These are phyloP conservation scores for Saccharomyces jurei DNA, from an alignment of 805 yeast genomes.

Conservation along the genomic window DNA sequence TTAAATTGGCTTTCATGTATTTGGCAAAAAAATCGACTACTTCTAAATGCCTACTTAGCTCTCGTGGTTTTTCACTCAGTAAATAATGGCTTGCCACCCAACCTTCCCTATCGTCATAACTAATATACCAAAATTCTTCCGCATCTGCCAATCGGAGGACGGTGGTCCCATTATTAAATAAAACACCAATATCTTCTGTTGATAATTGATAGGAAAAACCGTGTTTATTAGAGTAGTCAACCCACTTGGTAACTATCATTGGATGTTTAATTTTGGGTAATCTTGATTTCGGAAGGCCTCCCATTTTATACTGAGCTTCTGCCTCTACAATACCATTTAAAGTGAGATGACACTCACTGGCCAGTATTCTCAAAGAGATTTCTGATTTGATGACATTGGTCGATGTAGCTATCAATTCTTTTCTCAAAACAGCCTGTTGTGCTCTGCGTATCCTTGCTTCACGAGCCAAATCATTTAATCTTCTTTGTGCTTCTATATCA, in stretches of 20 bases:
- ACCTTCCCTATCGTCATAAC: constrained; percentile 41
- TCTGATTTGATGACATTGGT: constrained; percentile 33
- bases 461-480: constrained; percentile 29
- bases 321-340: constrained; percentile 39
- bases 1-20: constrained; percentile 86
- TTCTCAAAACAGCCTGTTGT: constrained; percentile 26
- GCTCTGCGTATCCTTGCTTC: constrained; percentile 31
- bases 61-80: constrained; percentile 37
- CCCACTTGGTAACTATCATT: constrained; percentile 79
- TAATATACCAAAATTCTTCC: constrained; percentile 57
- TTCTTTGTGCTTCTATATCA: constrained; percentile 30
- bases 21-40: constrained; percentile 81
- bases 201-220: constrained; percentile 92
- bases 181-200: constrained; percentile 82
- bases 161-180: constrained; percentile 79
- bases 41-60: constrained; percentile 62
- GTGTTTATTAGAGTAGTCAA: constrained; percentile 90
- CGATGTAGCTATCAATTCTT: constrained; percentile 28
- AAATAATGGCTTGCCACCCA: constrained; percentile 46
- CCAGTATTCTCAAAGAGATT: constrained; percentile 32
- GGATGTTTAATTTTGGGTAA: constrained; percentile 40
- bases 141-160: constrained; percentile 62
- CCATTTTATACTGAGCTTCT: constrained; percentile 39
- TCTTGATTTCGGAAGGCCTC: constrained; percentile 27
- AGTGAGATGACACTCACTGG: constrained; percentile 40